Percentiles rank a stretch among this genome's conserved stretches.
These are phyloP conservation scores for Kwoniella shivajii DNA, from an alignment of 1,284 basidiomycete species.

Conservation along the genomic window DNA sequence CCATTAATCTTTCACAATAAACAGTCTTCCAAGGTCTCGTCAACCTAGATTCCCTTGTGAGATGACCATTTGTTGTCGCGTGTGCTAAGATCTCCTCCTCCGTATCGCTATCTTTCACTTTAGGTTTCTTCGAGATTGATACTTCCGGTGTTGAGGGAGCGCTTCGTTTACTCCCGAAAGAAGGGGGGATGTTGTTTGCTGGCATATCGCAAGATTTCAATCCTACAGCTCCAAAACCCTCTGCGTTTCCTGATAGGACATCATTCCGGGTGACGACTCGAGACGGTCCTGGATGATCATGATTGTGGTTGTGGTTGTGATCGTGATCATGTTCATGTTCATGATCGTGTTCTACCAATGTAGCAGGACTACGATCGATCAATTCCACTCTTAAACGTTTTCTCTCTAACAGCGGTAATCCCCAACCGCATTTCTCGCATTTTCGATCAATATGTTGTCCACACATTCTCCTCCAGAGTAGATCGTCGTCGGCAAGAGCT, in stretches of 20 bases:
- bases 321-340: conserved; percentile 29
- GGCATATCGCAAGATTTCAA: conserved; percentile 20
- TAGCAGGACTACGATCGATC: conserved; percentile 46
- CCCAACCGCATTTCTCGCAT: conserved; percentile 97
- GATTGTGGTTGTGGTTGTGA: conserved; percentile 5
- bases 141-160: conserved; percentile 19
- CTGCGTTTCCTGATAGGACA: conserved; percentile 10
- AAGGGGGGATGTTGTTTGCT: conserved; percentile 3
- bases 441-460: conserved; percentile 98
- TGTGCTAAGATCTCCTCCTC: conserved; percentile 14
- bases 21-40: conserved; percentile 91
- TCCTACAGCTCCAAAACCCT: conserved; percentile 4
- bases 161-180: conserved; percentile 17
- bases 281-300: conserved; percentile 15
- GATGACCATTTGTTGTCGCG: conserved; percentile 7
- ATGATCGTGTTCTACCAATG: conserved; percentile 43
- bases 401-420: conserved; percentile 81
- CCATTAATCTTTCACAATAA: conserved; percentile 93
- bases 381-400: conserved; percentile 52
- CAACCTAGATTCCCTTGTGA: conserved; percentile 42
- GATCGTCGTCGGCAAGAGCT: conserved; percentile 88
- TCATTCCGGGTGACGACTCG: conserved; percentile 16
- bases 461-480: conserved; percentile 95
- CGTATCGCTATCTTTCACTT: conserved; percentile 31
- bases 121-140: conserved; percentile 18